Base-by-base conservation (phyloP, 805 yeast species). In the Wickerhamomyces queroliae region DNA sequence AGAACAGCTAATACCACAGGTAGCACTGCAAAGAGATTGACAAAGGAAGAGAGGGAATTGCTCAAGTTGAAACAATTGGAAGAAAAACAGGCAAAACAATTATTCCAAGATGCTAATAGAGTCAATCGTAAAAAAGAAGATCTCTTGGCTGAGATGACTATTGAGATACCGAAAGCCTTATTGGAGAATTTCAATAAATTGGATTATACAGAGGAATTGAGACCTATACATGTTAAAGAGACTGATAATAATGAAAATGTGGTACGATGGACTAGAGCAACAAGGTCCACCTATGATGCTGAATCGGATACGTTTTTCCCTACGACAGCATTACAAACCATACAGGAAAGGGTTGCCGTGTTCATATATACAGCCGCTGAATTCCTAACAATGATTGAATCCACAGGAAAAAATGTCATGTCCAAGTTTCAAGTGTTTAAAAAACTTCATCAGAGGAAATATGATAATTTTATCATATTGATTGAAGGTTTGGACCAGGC, bases 301-400 rank as follows among this genome's bases (percentile, higher is more conserved):
- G 52, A 52, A 2, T 62, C 64, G 21, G 84, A 78, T 42, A 49
- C 71, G 0, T 83, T 78, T 46, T 66, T 74, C 9, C 90, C 90
- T 0, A 63, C 73, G 35, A 61, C 22, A 11, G 13, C 57, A 0
- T 57, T 66, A 2, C 61, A 53, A 23, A 50, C 67, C 3, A 43
- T 65, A 1, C 61, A 64, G 6, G 89, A 82, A 49, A 59, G 58
- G 10, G 62, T 38, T 20, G 43, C 64, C 3, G 64, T 74, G 1
- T 42, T 81, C 2, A 64, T 69, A 34, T 77, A 69, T 45, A 63
- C 66, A 5, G 76, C 81, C 0, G 57, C 60, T 8, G 69, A 67
- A 1, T 67, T 81, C 31, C 61, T 72, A 7, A 57, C 53, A 5
- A 43, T 52, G 26, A 57, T 69, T 37, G 45, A 55, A 24, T 47